These are phyloP conservation scores for Talaromyces sp. DNA, from an alignment of 2,329 filamentous ascomycete species.

Conservation along the genomic window DNA sequence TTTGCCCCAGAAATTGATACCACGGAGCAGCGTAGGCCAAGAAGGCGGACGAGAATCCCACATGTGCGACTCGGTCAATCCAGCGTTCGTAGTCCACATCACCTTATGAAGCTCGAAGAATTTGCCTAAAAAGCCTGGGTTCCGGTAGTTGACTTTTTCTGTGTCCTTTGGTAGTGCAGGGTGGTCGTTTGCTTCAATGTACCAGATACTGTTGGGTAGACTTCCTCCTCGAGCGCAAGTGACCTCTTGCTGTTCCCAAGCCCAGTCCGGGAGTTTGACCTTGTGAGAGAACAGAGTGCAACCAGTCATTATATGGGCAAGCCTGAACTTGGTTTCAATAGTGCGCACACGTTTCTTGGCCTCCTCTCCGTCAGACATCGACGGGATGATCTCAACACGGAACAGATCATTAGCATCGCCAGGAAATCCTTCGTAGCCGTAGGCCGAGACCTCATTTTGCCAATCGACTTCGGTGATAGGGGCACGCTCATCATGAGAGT, in stretches of 20 bases:
- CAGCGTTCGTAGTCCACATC: conserved; percentile 98
- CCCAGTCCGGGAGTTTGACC: conserved; percentile 97
- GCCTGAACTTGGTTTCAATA: conserved; percentile 93
- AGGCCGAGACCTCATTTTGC: conserved; percentile 95
- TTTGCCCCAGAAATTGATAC: conserved; percentile 99
- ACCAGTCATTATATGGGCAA: conserved; percentile 94
- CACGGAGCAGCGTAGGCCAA: conserved; percentile 86
- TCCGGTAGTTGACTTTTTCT: conserved; percentile 93
- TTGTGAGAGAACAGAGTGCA: conserved; percentile 97
- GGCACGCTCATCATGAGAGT: conserved; percentile 87
- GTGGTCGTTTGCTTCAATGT: conserved; percentile 86
- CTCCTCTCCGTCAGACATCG: conserved; percentile 70
- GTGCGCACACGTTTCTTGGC: conserved; percentile 85
- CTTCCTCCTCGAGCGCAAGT: conserved; percentile 90
- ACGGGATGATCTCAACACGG: conserved; percentile 90
- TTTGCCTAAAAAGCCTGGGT: conserved; percentile 94
- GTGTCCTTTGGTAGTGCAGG: conserved; percentile 67
- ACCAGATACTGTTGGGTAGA: conserved; percentile 95
- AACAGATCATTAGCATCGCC: conserved; percentile 97
- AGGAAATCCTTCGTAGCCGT: conserved; percentile 94
- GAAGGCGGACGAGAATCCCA: conserved; percentile 95
- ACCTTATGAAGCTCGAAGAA: conserved; percentile 97
- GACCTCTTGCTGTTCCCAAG: conserved; percentile 97
- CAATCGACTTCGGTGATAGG: conserved; percentile 83
- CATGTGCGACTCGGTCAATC: conserved; percentile 90